Base-by-base conservation (phyloP, 2,329 filamentous ascomycete species). In the Apiospora marii region DNA sequence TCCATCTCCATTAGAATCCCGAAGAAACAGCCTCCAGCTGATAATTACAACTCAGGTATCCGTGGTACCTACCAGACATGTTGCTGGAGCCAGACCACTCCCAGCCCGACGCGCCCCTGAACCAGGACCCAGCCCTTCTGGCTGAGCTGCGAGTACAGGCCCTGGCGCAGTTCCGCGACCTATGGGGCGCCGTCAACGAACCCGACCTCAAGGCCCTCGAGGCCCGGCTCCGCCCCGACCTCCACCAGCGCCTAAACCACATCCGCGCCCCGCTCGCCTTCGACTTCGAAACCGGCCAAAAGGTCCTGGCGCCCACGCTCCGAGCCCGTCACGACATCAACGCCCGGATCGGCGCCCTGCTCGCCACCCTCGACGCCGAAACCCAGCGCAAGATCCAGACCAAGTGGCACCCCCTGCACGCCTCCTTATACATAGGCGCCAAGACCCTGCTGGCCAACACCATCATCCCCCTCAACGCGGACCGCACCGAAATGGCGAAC, bases 401-500 rank as follows among this genome's bases (percentile, higher is more conserved):
- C 37, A 69, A 49, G 1, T 75, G 74, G 74, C 74, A 76, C 58
- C 71, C 74, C 8, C 68, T 76, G 19, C 68, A 76, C 69, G 64
- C 72, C 1, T 49, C 70, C 37, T 53, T 75, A 64, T 76, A 76
- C 67, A 30, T 68, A 6, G 74, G 74, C 73, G 71, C 37, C 70
- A 75, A 75, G 70, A 67, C 19, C 13, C 22, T 71, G 37, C 69
- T 76, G 13, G 44, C 71, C 67, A 74, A 74, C 46, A 48, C 71
- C 37, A 69, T 75, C 30, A 51, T 76, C n/a, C 73, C 74, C 22
- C 30, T 51, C 19, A 68, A 73, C 13, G 74, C 73, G 19, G 74
- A 76, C 70, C 74, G 74, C n/a, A 69, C 69, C 53, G 74, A 76
- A 67, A 75, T 76, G 74, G 71, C 74, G 12, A 71, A 76, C 73